Conservation (phyloP, 306 rosid species). For the Malus sieversii region DNA sequence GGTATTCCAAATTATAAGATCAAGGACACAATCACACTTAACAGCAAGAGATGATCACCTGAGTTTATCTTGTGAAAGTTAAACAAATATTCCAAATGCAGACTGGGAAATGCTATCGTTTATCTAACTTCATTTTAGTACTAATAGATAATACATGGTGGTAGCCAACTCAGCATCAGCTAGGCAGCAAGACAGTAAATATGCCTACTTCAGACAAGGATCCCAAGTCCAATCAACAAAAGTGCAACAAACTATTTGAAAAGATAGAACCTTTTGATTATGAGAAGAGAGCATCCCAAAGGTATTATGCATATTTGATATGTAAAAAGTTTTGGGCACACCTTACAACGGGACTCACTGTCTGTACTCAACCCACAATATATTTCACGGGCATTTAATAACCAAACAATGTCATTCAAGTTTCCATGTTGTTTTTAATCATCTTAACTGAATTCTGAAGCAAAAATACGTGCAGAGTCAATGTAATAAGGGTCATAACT, state of each 20-base stretch:
- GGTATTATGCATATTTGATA: neutral
- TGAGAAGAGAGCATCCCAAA: neutral
- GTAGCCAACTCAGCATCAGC: neutral
- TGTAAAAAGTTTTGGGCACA: neutral
- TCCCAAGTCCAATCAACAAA: neutral
- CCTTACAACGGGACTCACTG: neutral
- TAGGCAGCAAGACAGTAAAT: neutral
- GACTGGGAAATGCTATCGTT: neutral
- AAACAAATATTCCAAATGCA: neutral
- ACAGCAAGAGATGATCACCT: neutral
- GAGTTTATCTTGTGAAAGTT: neutral
- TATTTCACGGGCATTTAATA: neutral
- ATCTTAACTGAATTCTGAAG: neutral
- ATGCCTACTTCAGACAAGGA: neutral
- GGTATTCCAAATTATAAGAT: neutral
- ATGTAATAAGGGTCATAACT: neutral
- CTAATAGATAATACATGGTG: neutral
- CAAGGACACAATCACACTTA: neutral
- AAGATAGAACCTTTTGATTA: neutral
- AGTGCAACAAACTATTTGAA: neutral
- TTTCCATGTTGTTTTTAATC: neutral
- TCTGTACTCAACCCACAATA: neutral
- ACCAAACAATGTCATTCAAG: neutral
- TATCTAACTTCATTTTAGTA: neutral
- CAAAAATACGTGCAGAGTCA: neutral